Evolutionary conservation across 2,329 filamentous ascomycete species (phyloP).

Genomic region (Exophiala sideris): DNA sequence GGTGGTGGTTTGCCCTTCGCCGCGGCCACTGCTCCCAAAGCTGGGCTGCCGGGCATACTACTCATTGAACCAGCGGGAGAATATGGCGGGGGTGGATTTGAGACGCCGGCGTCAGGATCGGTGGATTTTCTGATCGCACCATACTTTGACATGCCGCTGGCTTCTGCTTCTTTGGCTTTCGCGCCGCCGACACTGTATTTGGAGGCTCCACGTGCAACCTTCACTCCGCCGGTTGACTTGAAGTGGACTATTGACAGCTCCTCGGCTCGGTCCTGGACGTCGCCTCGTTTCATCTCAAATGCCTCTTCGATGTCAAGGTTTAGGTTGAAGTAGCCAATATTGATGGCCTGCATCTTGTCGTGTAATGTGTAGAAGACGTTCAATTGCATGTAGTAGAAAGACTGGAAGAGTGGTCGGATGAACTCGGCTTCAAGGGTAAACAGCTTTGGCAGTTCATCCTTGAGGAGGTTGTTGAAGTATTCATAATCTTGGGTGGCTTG

Average conservation of each 20-base stretch:
- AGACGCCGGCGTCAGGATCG: slow-evolving; percentile 41
- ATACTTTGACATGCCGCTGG: slow-evolving; percentile 31
- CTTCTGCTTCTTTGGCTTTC: slow-evolving; percentile 31
- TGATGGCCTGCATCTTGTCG: slow-evolving; percentile 94
- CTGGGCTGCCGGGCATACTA: slow-evolving; percentile 42
- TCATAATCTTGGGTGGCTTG: slow-evolving; percentile 92
- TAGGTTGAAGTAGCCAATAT: slow-evolving; percentile 97
- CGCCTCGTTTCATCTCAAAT: slow-evolving; percentile 82
- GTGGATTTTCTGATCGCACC: slow-evolving; percentile 9
- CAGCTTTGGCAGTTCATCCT: slow-evolving; percentile 89
- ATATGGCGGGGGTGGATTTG: slow-evolving; percentile 70
- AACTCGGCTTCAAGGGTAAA: slow-evolving; percentile 90
- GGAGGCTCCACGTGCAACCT: slow-evolving; percentile 29
- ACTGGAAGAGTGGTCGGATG: slow-evolving; percentile 95
- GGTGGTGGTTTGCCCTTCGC: slow-evolving; percentile 64
- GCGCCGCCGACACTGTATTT: slow-evolving; percentile 22
- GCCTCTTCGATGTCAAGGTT: slow-evolving; percentile 87
- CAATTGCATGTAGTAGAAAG: slow-evolving; percentile 99
- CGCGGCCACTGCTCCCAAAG: slow-evolving; percentile 44
- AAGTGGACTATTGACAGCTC: slow-evolving; percentile 81
- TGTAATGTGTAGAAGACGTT: slow-evolving; percentile 99
- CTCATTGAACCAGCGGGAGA: slow-evolving; percentile 43
- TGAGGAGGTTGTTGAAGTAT: slow-evolving; percentile 95
- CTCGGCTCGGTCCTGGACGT: slow-evolving; percentile 85
- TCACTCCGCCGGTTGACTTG: slow-evolving; percentile 72